Evolutionary conservation across 202 grass and related monocot species (phyloP), one percentile per base, ranked within the genome.

Genomic region (Cymbopogon flexuosus): DNA sequence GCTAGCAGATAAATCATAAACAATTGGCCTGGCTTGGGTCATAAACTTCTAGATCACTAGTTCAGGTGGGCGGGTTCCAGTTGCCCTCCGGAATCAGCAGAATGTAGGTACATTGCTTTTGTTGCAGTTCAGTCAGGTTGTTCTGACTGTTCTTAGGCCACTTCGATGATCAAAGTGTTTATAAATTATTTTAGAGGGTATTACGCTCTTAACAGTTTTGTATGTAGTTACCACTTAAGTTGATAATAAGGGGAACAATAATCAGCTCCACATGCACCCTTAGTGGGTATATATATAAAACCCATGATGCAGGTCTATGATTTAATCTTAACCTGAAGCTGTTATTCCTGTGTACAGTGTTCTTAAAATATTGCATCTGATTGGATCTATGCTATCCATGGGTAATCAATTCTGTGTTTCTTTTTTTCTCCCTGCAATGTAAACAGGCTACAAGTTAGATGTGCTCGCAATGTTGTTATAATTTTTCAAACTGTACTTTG

Each of bases 91-190:
- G 10, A 86, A 73, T 30, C 63, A 67, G 68, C 14, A 7, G 31
- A 67, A 66, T 45, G 40, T 73, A 79, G 60, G 76, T 73, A 36
- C 60, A 85, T 73, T 82, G 78, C 41, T 73, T 30, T 27, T 1
- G 2, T 64, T 61, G 51, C 24, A 19, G 30, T 46, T 66, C 33
- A 10, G 5, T 61, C 13, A 65, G 72, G 37, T 22, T 81, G 0
- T 65, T 13, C 42, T 60, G 35, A 10, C n/a, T 82, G 29, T 73
- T 78, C 49, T 42, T 78, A 42, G n/a, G 21, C 40, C 27, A 65
- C 12, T 52, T 40, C 22, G 4, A 78, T 40, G 59, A 73, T 37
- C 40, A 59, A 40, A 46, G 12, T 35, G 18, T 22, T 23, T 62
- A 41, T 13, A 35, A 34, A 23, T 67, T 69, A 36, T n/a, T 86